Evolutionary conservation across 495 filamentous ascomycete genomes (phyloP).

Genomic region (Barbatosphaeria neglecta): DNA sequence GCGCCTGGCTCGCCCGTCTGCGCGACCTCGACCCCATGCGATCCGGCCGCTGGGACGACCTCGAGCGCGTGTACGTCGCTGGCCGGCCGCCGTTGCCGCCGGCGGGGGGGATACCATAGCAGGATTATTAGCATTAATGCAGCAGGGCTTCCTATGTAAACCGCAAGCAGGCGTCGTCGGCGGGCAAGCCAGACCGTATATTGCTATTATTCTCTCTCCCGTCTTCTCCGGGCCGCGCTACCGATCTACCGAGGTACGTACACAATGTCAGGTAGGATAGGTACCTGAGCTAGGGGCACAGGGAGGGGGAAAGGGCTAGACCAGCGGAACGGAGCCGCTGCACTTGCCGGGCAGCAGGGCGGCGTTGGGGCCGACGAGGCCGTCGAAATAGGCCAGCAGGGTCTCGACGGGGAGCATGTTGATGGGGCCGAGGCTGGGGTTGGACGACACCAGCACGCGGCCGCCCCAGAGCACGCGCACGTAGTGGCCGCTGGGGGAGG

Average conservation of each 20-base stretch:
- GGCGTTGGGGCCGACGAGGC: slow-evolving; percentile 42
- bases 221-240: no score
- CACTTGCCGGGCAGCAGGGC: slow-evolving; percentile 23
- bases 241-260: no score
- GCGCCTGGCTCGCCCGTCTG: slow-evolving; percentile 52
- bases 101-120: no score
- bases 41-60: slow-evolving; percentile 54
- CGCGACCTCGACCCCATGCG: slow-evolving; percentile 59
- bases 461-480: slow-evolving; percentile 55
- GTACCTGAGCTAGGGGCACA: no score
- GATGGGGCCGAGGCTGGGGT: slow-evolving; percentile 44
- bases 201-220: no score
- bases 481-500: slow-evolving; percentile 18
- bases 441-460: slow-evolving; percentile 43
- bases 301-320: not conserved
- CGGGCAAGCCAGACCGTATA: no score
- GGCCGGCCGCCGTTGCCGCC: not conserved
- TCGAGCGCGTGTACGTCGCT: slow-evolving; percentile 30
- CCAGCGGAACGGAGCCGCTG: not conserved
- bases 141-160: no score
- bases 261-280: no score
- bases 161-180: no score
- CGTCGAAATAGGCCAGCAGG: slow-evolving; percentile 52
- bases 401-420: slow-evolving; percentile 50
- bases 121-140: no score